Evolutionary conservation across 140 eudicot species (phyloP).

Genomic region (Cichorium intybus): DNA sequence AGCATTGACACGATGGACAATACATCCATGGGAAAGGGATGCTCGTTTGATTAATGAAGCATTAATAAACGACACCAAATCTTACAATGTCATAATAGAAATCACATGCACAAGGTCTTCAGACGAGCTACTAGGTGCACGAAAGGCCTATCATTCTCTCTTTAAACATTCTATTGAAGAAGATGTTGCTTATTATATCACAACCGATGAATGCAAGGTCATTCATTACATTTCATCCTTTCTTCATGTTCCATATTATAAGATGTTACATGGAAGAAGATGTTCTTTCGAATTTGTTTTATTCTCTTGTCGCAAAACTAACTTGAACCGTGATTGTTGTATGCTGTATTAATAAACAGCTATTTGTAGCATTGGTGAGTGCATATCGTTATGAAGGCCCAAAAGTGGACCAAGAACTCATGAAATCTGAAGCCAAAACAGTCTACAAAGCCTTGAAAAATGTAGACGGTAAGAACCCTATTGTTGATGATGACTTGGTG

Average conservation of each 20-base stretch:
- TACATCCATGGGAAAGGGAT: constrained; percentile 84
- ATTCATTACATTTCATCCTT: no score
- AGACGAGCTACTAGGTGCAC: constrained; percentile 61
- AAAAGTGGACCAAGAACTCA: constrained; percentile 39
- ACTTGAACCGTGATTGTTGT: no score
- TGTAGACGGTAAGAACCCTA: constrained; percentile 28
- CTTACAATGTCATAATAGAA: constrained; percentile 40
- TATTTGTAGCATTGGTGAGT: constrained; percentile 62
- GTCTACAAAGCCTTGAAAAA: constrained; percentile 34
- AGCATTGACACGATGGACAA: constrained; percentile 56
- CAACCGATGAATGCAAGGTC: constrained; percentile 45
- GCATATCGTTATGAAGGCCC: constrained; percentile 72
- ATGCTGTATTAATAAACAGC: constrained; percentile 34
- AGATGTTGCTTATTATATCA: constrained; percentile 51
- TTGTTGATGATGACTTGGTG: constrained; percentile 53
- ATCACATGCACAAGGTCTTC: constrained; percentile 68
- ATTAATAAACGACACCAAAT: constrained; percentile 33
- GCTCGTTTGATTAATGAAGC: constrained; percentile 59
- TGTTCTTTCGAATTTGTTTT: no score
- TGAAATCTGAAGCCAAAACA: constrained; percentile 60
- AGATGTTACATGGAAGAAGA: no score
- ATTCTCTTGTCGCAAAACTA: no score
- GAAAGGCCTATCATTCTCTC: constrained; percentile 69
- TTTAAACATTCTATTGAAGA: constrained; percentile 69
- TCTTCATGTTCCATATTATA: no score